A percentile compares a stretch with the other conserved stretches of the same genome.
These are phyloP conservation scores for Trifolium fragiferum DNA, from an alignment of 306 rosid genomes.

Conservation along the genomic window DNA sequence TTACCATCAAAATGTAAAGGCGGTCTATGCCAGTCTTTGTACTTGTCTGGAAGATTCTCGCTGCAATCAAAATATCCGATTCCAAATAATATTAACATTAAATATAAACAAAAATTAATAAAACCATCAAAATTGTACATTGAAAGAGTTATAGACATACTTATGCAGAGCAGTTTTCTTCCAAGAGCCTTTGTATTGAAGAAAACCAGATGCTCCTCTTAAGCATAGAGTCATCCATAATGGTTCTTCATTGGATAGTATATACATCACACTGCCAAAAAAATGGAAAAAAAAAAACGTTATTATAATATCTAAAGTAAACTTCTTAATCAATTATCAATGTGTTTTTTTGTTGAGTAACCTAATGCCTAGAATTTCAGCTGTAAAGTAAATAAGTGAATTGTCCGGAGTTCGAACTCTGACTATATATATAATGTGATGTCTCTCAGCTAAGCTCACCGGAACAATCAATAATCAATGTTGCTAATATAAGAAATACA, in stretches of 20 bases:
- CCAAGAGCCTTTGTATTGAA: conserved; percentile 88
- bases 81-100: conserved; percentile 24
- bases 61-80: conserved; percentile 57
- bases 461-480: not conserved
- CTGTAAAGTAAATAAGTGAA: no score
- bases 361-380: no score
- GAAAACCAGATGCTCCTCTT: conserved; percentile 59
- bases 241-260: conserved; percentile 88
- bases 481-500: not conserved
- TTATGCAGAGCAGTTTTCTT: conserved; percentile 75
- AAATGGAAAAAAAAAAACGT: not conserved
- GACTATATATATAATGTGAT: no score
- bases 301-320: not conserved
- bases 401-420: no score
- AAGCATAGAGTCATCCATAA: conserved; percentile 90
- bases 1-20: conserved; percentile 77
- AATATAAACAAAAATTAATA: conserved; percentile 25
- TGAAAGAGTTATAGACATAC: conserved; percentile 51
- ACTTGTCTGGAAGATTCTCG: conserved; percentile 54
- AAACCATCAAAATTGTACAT: not conserved
- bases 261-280: conserved; percentile 79
- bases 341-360: no score
- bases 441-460: no score
- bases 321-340: not conserved
- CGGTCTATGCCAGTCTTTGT: conserved; percentile 44